phyloP scores from a whole-genome alignment of 495 filamentous ascomycete genomes.

The Thermochaetoides thermophila region DNA sequence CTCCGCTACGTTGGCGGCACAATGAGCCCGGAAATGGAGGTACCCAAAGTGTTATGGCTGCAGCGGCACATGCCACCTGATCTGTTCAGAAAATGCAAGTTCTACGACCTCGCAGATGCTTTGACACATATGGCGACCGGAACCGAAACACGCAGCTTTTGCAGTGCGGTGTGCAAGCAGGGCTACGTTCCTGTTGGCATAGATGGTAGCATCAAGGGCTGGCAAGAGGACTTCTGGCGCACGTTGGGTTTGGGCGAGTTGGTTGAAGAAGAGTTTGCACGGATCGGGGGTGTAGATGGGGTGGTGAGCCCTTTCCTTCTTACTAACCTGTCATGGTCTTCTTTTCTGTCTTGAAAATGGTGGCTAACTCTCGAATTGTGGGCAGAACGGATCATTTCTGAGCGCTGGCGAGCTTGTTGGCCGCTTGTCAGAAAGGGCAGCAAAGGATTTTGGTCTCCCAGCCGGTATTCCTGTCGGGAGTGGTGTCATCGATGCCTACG shows the following conservation, averaged over 20 bases:
- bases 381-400: slow-evolving; percentile 73
- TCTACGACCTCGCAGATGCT: slow-evolving; percentile 89
- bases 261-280: slow-evolving; percentile 68
- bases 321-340: slow-evolving; percentile 6
- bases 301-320: slow-evolving; percentile 55
- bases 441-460: slow-evolving; percentile 67
- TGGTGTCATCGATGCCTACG: slow-evolving; percentile 96
- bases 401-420: slow-evolving; percentile 87
- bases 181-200: slow-evolving; percentile 90
- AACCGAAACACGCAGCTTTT: slow-evolving; percentile 79
- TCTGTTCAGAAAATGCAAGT: slow-evolving; percentile 81
- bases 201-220: slow-evolving; percentile 93
- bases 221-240: slow-evolving; percentile 86
- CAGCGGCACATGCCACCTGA: slow-evolving; percentile 96
- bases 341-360: neutral
- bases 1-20: slow-evolving; percentile 88
- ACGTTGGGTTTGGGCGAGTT: slow-evolving; percentile 74
- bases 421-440: slow-evolving; percentile 68
- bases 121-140: slow-evolving; percentile 93
- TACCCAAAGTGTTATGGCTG: slow-evolving; percentile 92
- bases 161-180: slow-evolving; percentile 90
- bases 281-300: slow-evolving; percentile 84
- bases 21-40: slow-evolving; percentile 99
- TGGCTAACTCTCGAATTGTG: slow-evolving; percentile 4
- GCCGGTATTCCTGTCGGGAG: slow-evolving; percentile 83